A percentile compares a stretch with the other conserved stretches of the same genome.
phyloP scores from a whole-genome alignment of 176 grass and related monocot species.

The Avena sativa region DNA sequence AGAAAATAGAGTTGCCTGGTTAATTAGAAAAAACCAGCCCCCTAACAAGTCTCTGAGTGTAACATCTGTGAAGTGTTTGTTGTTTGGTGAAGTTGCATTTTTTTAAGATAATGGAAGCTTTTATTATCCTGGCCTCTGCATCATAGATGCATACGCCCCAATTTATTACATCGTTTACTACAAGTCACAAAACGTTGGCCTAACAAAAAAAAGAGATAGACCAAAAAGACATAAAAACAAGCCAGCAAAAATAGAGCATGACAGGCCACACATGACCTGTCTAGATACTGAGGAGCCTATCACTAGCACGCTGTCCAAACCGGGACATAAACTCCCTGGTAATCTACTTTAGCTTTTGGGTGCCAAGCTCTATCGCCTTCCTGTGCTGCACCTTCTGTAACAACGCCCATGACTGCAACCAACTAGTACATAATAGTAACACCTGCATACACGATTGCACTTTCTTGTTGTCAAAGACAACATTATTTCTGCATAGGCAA shows the following conservation, averaged over 20 bases:
- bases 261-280: background rate
- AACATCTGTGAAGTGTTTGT: slow-evolving; percentile 16
- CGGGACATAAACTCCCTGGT: background rate
- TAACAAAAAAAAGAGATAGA: background rate
- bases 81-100: background rate
- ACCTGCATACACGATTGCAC: background rate
- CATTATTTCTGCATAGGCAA: background rate
- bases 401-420: background rate
- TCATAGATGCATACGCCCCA: no score
- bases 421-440: background rate
- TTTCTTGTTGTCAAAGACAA: background rate
- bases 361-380: background rate
- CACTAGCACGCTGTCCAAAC: background rate
- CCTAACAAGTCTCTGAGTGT: background rate
- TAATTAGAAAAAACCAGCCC: background rate
- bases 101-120: background rate
- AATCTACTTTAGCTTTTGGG: background rate
- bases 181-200: background rate
- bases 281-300: background rate
- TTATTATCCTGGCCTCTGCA: background rate
- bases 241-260: background rate
- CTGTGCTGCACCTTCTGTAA: background rate
- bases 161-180: background rate
- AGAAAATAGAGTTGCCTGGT: background rate
- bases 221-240: background rate